Conservation (phyloP, 2,329 filamentous ascomycete species). For the Conoideocrella luteorostrata region DNA sequence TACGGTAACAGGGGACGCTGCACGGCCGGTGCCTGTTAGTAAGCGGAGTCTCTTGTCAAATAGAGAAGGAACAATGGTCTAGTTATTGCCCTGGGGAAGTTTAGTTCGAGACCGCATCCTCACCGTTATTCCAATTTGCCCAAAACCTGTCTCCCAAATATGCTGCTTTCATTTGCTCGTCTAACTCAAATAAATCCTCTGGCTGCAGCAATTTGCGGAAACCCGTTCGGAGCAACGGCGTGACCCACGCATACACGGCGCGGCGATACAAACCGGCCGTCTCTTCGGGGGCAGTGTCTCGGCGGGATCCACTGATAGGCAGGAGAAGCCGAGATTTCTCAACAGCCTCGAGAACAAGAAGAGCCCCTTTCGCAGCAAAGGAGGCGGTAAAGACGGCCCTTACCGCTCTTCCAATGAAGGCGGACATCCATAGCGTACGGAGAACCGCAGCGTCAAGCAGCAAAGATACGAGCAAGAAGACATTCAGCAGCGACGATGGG, state of each 20-base stretch:
- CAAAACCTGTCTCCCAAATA: conserved; percentile 23
- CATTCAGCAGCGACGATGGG: conserved; percentile 26
- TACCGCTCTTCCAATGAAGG: conserved; percentile 10
- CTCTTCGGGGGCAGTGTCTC: conserved; percentile 7
- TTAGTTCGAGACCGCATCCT: no score
- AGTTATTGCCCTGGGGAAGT: no score
- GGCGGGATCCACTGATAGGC: background rate
- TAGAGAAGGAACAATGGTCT: no score
- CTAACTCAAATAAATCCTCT: conserved; percentile 28
- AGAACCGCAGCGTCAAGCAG: conserved; percentile 25
- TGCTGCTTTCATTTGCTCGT: conserved; percentile 25
- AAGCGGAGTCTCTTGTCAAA: no score
- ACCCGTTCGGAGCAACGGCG: conserved; percentile 28
- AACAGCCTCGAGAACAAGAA: conserved; percentile 31
- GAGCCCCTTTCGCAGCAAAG: conserved; percentile 27
- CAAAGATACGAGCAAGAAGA: conserved; percentile 27
- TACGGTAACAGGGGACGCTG: background rate
- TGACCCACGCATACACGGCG: conserved; percentile 33
- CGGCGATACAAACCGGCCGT: conserved; percentile 32
- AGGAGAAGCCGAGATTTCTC: conserved; percentile 23
- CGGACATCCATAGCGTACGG: conserved; percentile 28
- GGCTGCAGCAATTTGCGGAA: conserved; percentile 28
- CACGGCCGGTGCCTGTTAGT: no score
- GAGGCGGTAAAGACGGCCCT: conserved; percentile 23
- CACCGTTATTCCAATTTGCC: conserved; percentile 20